Base-by-base conservation (phyloP, 2,329 filamentous ascomycete species). In the Hawksworthiomyces lignivorus region DNA sequence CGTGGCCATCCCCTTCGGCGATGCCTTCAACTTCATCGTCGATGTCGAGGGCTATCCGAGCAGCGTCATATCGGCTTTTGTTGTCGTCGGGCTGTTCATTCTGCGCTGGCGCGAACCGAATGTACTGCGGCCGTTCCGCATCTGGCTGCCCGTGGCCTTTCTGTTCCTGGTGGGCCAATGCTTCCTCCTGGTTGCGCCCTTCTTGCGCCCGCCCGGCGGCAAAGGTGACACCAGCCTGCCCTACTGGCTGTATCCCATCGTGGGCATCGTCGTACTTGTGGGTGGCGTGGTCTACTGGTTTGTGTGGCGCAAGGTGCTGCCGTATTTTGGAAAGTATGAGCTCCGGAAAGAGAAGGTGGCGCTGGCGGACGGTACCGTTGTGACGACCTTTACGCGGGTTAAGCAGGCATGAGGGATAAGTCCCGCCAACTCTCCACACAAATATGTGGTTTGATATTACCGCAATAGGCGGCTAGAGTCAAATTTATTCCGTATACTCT, bases 1-100 rank as follows among this genome's bases (percentile, higher is more conserved):
- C 7, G 31, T 53, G 4, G 50, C 50, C 29, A 45, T 52, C 15
- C 51, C 51, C 7, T 48, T 52, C 40, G 51, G 51, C 32, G 77
- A 82, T 58, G 77, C 77, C 0, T 82, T 80, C 59, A 78, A 77
- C 61, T 81, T 80, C 51, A 68, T 75, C 42, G 58, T 74, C 48
- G 74, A 78, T 58, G 68, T 53, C 33, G 50, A 53, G 40, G 50
- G 50, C 18, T 53, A 53, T 36, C 52, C 52, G 5, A n/a, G 79
- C 17, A 72, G 76, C 43, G 64, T 77, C 35, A 63, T 77, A 55
- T 74, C 75, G 56, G 58, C 67, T 45, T 70, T 75, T 45, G 72
- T 77, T 42, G 66, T 70, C 7, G 65, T 59, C 5, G 75, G 51
- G n/a, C 45, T 53, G 21, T 50, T 54, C 20, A 21, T 48, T 9